Evolutionary conservation across 129 eudicot genomes (phyloP), one percentile per base, ranked within the genome.

Genomic region (Pulicaria dysenterica): DNA sequence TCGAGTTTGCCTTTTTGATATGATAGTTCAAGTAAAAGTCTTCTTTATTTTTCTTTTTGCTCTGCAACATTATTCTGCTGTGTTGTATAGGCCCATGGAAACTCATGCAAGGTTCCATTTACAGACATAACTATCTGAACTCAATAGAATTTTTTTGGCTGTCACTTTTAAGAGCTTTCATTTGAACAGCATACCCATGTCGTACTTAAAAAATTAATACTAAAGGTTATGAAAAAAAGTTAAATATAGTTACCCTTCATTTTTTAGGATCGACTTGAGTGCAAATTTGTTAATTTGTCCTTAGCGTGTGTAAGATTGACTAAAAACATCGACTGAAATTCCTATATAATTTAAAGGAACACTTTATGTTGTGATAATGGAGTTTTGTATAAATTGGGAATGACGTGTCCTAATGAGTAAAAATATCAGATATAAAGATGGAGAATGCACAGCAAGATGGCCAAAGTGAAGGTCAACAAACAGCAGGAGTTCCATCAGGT

Each of bases 381-480:
- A 38, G 11, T 74, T n/a, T 11, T 40, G 34, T 74, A 64, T 50
- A 54, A 10, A 41, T 64, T 56, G 51, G 72, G 34, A 51, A 39
- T 53, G 54, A n/a, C 50, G 68, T 46, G 58, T 5, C 40, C 63
- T 73, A 39, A 74, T 9, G 5, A 24, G 64, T 59, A 58, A 7
- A n/a, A 12, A 13, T 70, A 13, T 56, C 66, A 83, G 87, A 79
- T 76, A 67, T 61, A 50, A 71, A 80, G 49, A 76, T 58, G 50
- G 81, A 72, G 73, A 73, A 69, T 41, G 71, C 76, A 36, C 70
- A 50, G n/a, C 69, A 79, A 62, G 79, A 75, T 55, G 64, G 8
- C 39, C 73, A 73, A 59, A 82, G 60, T 31, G 87, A 69, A 5
- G 83, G 91, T 19, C 85, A n/a, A 46, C 8, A 48, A n/a, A 17